Percentiles rank a stretch among this genome's conserved stretches.
Evolutionary conservation across 768 basidiomycete genomes (phyloP).

Genomic region (Russula griseocarnosa): DNA sequence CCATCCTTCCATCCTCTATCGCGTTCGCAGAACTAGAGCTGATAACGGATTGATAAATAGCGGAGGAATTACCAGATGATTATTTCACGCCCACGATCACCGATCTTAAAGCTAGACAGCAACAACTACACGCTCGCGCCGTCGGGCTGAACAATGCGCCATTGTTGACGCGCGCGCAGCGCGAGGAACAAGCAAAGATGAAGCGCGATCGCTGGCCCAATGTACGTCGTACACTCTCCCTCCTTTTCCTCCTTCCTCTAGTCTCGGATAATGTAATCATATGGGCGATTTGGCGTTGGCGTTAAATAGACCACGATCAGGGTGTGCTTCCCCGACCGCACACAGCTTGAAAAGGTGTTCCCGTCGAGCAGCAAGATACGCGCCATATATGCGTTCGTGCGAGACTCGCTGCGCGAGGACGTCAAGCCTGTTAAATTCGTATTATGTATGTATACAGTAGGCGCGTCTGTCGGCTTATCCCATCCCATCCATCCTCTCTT

Average conservation of each 20-base stretch:
- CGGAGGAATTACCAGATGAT: conserved; percentile 55
- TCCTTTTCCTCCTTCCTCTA: no score
- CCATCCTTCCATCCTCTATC: no score
- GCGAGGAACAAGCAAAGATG: conserved; percentile 58
- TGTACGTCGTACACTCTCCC: conserved; percentile 37
- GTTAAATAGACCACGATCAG: conserved; percentile 68
- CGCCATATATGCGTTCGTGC: conserved; percentile 81
- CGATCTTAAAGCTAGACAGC: conserved; percentile 67
- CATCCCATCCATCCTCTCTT: no score
- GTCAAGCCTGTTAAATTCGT: conserved; percentile 77
- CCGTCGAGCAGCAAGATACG: conserved; percentile 75
- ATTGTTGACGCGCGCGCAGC: conserved; percentile 56
- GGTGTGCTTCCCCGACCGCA: conserved; percentile 75
- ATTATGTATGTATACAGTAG: conserved; percentile 64
- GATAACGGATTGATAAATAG: neutral
- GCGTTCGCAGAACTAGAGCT: neutral
- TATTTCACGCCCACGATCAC: conserved; percentile 69
- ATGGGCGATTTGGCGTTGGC: no score
- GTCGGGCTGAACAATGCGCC: conserved; percentile 66
- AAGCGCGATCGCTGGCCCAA: conserved; percentile 70
- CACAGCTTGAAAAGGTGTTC: conserved; percentile 74
- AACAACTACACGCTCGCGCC: conserved; percentile 55
- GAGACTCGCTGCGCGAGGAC: conserved; percentile 64
- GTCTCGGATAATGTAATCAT: no score
- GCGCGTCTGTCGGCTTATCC: neutral